Conservation (phyloP, 164 flowering plant genomes). For the Sextonia rubra region DNA sequence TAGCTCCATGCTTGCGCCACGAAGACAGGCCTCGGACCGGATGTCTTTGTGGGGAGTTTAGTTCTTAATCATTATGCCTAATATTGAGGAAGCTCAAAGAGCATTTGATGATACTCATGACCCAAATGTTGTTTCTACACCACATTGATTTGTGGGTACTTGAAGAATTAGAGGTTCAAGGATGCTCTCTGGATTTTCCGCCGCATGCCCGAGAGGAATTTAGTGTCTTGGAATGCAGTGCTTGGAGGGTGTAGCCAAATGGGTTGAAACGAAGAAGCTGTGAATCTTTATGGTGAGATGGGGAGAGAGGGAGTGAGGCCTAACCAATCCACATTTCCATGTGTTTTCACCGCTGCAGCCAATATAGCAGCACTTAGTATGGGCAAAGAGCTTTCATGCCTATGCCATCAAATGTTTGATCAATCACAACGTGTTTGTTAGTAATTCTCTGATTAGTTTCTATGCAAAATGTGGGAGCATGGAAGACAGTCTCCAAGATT, state of each 20-base stretch:
- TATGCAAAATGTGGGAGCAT: conserved; percentile 86
- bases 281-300: conserved; percentile 67
- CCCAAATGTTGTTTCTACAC: conserved; percentile 75
- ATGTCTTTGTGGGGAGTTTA: conserved; percentile 72
- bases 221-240: conserved; percentile 87
- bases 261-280: conserved; percentile 72
- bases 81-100: conserved; percentile 41
- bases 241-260: conserved; percentile 71
- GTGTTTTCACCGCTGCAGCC: conserved; percentile 61
- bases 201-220: conserved; percentile 67
- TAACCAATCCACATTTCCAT: conserved; percentile 50
- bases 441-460: conserved; percentile 66
- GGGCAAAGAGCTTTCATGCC: conserved; percentile 75
- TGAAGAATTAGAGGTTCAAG: conserved; percentile 44
- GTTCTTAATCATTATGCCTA: conserved; percentile 45
- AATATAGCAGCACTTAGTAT: conserved; percentile 65
- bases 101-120: conserved; percentile 53
- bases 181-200: conserved; percentile 48
- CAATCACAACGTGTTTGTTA: conserved; percentile 40
- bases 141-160: conserved; percentile 54
- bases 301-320: conserved; percentile 54
- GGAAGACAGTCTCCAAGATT: conserved; percentile 61
- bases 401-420: conserved; percentile 59
- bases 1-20: conserved; percentile 56
- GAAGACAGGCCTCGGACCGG: conserved; percentile 47